Percentiles rank a stretch among this genome's conserved stretches.
phyloP scores from a whole-genome alignment of 164 flowering plant genomes.

The Dillenia turbinata region DNA sequence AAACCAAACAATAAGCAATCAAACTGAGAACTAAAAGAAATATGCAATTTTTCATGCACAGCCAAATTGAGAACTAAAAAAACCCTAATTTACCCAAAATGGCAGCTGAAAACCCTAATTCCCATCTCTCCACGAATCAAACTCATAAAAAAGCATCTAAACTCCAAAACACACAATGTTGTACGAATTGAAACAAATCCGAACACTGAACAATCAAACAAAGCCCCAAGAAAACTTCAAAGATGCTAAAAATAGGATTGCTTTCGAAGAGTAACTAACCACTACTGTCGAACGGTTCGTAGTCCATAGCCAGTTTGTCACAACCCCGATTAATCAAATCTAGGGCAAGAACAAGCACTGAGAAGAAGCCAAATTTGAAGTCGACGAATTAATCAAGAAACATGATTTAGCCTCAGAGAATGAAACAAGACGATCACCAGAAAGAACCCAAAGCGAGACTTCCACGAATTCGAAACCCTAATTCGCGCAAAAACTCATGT shows the following conservation, averaged over 20 bases:
- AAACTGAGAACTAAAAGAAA: not conserved
- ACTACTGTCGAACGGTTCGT: slow-evolving; percentile 51
- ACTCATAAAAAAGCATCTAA: no score
- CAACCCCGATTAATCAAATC: not conserved
- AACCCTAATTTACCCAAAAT: no score
- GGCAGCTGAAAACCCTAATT: not conserved
- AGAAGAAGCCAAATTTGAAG: not conserved
- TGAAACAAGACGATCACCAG: not conserved
- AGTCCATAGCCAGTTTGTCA: slow-evolving; percentile 35
- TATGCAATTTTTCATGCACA: no score
- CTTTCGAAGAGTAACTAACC: slow-evolving; percentile 26
- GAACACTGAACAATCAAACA: not conserved
- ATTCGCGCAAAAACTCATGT: not conserved
- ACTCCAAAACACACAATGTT: not conserved
- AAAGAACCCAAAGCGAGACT: not conserved
- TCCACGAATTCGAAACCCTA: not conserved
- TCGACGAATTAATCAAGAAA: not conserved
- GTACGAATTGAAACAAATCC: not conserved
- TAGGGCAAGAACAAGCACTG: no score
- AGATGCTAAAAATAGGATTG: slow-evolving; percentile 1
- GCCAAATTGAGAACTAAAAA: no score
- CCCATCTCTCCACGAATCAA: no score
- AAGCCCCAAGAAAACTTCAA: not conserved
- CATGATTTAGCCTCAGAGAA: not conserved
- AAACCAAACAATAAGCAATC: not conserved